These are phyloP conservation scores for Coemansia sp. DNA, from an alignment of 192 early-diverging fungal species.

Conservation along the genomic window DNA sequence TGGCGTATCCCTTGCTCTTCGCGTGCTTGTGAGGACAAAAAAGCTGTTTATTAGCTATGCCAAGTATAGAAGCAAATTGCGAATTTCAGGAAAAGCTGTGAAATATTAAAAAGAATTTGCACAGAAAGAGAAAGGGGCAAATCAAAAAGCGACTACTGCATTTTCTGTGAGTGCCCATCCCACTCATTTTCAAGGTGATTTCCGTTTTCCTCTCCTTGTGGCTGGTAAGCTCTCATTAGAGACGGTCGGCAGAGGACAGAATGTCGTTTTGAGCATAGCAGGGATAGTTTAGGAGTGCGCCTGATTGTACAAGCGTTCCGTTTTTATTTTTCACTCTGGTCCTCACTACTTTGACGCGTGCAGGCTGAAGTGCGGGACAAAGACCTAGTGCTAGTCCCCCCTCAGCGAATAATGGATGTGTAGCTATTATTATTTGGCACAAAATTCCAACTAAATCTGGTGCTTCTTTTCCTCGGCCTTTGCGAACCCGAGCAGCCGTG, in stretches of 20 bases:
- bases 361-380: not conserved
- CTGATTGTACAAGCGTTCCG: too few species aligned
- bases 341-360: not conserved
- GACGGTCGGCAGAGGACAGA: too few species aligned
- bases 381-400: not conserved
- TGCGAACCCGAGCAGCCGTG: conserved; percentile 38
- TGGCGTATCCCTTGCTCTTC: conserved; percentile 1
- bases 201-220: too few species aligned
- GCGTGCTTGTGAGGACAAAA: not conserved
- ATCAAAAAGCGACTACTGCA: conserved; percentile 3
- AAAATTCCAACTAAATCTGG: conserved; percentile 12
- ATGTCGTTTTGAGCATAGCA: too few species aligned
- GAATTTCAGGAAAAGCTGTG: not conserved
- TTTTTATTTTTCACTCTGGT: not conserved
- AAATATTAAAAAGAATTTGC: conserved; percentile 1
- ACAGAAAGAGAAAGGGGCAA: conserved; percentile 5
- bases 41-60: not conserved
- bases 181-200: not conserved
- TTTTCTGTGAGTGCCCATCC: not conserved
- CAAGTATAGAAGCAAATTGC: not conserved
- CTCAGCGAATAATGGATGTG: not conserved
- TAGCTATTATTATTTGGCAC: not conserved
- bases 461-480: conserved; percentile 47
- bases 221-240: too few species aligned
- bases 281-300: too few species aligned